Evolutionary conservation across 1,284 basidiomycete genomes (phyloP), one percentile per base, ranked within the genome.

Genomic region (Mycena sp.): DNA sequence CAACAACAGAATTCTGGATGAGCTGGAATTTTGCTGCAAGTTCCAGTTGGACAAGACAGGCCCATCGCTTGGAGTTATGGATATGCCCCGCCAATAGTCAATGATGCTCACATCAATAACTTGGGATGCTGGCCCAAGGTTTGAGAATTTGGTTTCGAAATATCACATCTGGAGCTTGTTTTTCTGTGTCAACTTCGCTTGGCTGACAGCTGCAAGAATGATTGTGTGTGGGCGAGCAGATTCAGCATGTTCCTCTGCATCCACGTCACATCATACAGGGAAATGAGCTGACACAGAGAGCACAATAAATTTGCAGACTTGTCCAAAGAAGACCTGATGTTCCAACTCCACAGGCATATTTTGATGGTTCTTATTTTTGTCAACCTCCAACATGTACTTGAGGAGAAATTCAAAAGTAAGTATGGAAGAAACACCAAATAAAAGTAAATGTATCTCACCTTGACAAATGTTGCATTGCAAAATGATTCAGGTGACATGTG

Each of bases 241-340:
- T 43, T 53, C 32, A 7, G 40, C 28, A 17, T 28, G 25, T n/a
- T 53, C 51, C 38, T 41, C 51, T 6, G 11, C 35, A 11, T 7
- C 21, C 6, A 37, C 51, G 12, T 30, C 51, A 12, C 51, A 37
- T 41, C 38, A 37, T 29, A 37, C 51, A 6, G 51, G 51, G 21
- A 53, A 53, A 40, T 53, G 25, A 23, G 51, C 5, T 25, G 51
- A 37, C 11, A 53, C 51, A 4, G 38, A 28, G 25, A 53, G 35
- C 4, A 46, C 29, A 51, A 51, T 38, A 21, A 51, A 51, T 38
- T 51, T 51, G 6, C 49, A 32, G 17, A 51, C 49, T 51, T 51
- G 49, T n/a, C 49, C 49, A 26, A 38, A 51, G 38, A 38, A 51
- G 1, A 23, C n/a, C 17, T 40, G 38, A 7, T 5, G 35, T 40